phyloP scores from a whole-genome alignment of 352 stramenopile species.

The Pythium sp. region DNA sequence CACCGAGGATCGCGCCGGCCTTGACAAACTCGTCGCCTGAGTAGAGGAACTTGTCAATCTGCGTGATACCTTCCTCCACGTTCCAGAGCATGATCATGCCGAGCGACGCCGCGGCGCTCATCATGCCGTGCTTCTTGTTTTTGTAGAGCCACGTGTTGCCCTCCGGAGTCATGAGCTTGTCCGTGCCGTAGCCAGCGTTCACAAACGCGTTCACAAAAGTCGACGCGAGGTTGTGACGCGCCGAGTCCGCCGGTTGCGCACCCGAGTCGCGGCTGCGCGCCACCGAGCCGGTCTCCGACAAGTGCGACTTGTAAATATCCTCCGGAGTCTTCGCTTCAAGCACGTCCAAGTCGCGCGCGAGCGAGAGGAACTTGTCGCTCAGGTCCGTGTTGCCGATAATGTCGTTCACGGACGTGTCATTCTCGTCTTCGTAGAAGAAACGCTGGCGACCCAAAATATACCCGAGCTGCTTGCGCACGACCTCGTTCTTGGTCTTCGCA shows the following conservation, averaged over 20 bases:
- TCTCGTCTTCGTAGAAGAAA: conserved; percentile 94
- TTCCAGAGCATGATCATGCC: conserved; percentile 99
- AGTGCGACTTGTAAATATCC: conserved; percentile 99
- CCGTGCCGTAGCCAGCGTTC: conserved; percentile 97
- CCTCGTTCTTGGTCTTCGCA: conserved; percentile 63
- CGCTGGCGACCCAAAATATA: conserved; percentile 95
- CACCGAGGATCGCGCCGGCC: conserved; percentile 95
- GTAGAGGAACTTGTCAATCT: conserved; percentile 99
- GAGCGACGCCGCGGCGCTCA: conserved; percentile 96
- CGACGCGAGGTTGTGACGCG: conserved; percentile 97
- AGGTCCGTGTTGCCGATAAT: conserved; percentile 97
- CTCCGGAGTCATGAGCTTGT: conserved; percentile 94
- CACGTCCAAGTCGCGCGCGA: conserved; percentile 97
- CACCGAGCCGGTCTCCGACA: conserved; percentile 94
- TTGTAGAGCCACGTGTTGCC: conserved; percentile 99
- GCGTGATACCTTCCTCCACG: conserved; percentile 98
- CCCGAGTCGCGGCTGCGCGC: conserved; percentile 64
- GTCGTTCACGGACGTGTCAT: conserved; percentile 88
- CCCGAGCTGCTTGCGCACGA: conserved; percentile 90
- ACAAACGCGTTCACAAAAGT: conserved; percentile 99
- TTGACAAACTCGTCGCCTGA: conserved; percentile 98
- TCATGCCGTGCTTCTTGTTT: conserved; percentile 99
- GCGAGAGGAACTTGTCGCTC: conserved; percentile 94
- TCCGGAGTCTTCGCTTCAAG: conserved; percentile 96
- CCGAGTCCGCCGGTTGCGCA: conserved; percentile 92